Conservation (phyloP, 1,284 basidiomycete genomes). For the Fomes fomentarius region DNA sequence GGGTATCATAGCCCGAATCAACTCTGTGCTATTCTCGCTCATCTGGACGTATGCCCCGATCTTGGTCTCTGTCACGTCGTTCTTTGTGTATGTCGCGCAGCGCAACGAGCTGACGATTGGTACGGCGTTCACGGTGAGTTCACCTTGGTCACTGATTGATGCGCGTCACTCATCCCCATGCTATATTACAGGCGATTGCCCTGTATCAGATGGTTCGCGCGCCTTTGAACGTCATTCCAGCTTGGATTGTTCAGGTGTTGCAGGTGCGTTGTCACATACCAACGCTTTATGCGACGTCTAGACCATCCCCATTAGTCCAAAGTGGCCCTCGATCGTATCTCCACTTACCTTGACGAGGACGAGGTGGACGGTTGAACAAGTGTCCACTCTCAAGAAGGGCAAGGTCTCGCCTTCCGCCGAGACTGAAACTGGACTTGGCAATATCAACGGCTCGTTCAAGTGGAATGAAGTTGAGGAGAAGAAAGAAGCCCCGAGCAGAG, state of each 20-base stretch:
- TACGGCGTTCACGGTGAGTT: slow-evolving; percentile 69
- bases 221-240: slow-evolving; percentile 73
- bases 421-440: slow-evolving; percentile 54
- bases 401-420: slow-evolving; percentile 29
- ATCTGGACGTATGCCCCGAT: slow-evolving; percentile 72
- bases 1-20: slow-evolving; percentile 54
- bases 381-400: slow-evolving; percentile 40
- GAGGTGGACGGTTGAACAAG: slow-evolving; percentile 58
- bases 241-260: slow-evolving; percentile 65
- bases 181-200: slow-evolving; percentile 60
- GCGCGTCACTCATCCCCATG: neutral
- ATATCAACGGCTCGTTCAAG: slow-evolving; percentile 66
- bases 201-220: slow-evolving; percentile 73
- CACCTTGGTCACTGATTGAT: neutral
- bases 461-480: slow-evolving; percentile 67
- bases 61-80: slow-evolving; percentile 70
- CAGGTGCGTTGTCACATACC: slow-evolving; percentile 43
- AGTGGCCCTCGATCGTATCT: slow-evolving; percentile 81
- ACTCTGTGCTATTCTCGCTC: slow-evolving; percentile 62
- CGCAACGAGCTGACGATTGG: slow-evolving; percentile 70
- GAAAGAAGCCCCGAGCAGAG: slow-evolving; percentile 34
- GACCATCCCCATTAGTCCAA: slow-evolving; percentile 50
- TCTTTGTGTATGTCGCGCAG: slow-evolving; percentile 61
- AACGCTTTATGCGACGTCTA: slow-evolving; percentile 13
- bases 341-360: slow-evolving; percentile 81